These are phyloP conservation scores for Thielaviopsis musarum DNA, from an alignment of 2,329 filamentous ascomycete species.

Conservation along the genomic window DNA sequence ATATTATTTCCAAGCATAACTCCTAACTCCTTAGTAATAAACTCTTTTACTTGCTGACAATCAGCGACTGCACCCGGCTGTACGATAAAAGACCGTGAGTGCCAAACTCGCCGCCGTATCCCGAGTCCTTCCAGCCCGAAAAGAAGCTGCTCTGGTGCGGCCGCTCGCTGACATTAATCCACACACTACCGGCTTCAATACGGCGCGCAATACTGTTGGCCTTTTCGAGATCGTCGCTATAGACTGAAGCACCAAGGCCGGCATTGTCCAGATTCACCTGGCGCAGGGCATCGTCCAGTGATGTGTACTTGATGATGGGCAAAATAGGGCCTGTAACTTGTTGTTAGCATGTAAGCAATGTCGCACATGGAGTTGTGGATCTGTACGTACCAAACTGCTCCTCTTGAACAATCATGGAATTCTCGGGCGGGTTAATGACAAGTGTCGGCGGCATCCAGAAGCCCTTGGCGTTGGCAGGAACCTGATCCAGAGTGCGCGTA, in stretches of 20 bases:
- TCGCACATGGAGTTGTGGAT: background rate
- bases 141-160: slow-evolving; percentile 19
- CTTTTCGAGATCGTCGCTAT: slow-evolving; percentile 32
- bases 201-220: slow-evolving; percentile 35
- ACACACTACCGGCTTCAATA: slow-evolving; percentile 41
- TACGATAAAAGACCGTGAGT: slow-evolving; percentile 20
- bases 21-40: no score
- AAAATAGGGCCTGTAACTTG: slow-evolving; percentile 37
- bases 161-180: slow-evolving; percentile 32
- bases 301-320: slow-evolving; percentile 42
- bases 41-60: background rate
- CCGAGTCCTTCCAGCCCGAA: slow-evolving; percentile 20
- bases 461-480: slow-evolving; percentile 22
- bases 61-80: slow-evolving; percentile 17
- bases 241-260: slow-evolving; percentile 41
- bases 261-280: slow-evolving; percentile 36
- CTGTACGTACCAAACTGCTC: slow-evolving; percentile 26
- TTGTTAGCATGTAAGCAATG: background rate
- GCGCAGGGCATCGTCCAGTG: slow-evolving; percentile 40
- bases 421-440: slow-evolving; percentile 40
- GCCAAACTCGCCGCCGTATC: slow-evolving; percentile 21
- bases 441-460: slow-evolving; percentile 43
- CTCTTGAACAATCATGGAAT: slow-evolving; percentile 36
- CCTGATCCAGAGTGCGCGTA: slow-evolving; percentile 29
- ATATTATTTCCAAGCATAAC: no score